These are phyloP conservation scores for Fusarium setosum DNA, from an alignment of 2,329 filamentous ascomycete genomes.

Conservation along the genomic window DNA sequence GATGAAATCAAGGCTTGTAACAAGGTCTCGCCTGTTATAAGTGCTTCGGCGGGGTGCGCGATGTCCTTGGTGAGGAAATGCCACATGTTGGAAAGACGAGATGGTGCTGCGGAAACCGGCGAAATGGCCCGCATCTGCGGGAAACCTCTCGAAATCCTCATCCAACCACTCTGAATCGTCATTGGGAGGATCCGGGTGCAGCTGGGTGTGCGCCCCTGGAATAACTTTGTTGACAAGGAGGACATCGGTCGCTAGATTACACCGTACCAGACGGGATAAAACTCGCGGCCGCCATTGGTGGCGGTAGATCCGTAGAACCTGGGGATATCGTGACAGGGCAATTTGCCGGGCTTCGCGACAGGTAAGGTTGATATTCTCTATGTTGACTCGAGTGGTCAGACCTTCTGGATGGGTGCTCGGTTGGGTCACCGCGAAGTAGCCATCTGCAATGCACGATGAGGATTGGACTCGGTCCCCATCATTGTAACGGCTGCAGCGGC, in stretches of 20 bases:
- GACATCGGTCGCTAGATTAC: neutral
- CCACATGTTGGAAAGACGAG: constrained; percentile 1
- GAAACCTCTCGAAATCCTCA: neutral
- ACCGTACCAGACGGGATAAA: neutral
- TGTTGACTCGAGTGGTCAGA: too few species aligned
- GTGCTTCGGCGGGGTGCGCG: neutral
- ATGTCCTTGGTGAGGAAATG: neutral
- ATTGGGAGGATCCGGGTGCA: neutral
- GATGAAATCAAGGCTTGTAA: neutral
- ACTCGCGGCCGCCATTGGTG: neutral
- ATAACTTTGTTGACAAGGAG: neutral
- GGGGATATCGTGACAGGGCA: neutral
- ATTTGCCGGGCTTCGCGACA: neutral
- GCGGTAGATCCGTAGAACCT: neutral
- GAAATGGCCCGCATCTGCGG: neutral
- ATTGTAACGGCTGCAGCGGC: neutral
- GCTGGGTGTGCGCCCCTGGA: neutral
- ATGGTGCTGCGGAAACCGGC: neutral
- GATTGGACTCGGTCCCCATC: neutral
- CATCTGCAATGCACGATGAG: constrained; percentile 1
- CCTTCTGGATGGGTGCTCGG: neutral
- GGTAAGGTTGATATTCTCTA: neutral
- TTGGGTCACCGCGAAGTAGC: neutral
- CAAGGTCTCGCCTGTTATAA: neutral
- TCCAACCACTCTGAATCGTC: neutral